Evolutionary conservation across 208 protist species (phyloP), one percentile per base, ranked within the genome.

Genomic region (Leishmania mexicana): DNA sequence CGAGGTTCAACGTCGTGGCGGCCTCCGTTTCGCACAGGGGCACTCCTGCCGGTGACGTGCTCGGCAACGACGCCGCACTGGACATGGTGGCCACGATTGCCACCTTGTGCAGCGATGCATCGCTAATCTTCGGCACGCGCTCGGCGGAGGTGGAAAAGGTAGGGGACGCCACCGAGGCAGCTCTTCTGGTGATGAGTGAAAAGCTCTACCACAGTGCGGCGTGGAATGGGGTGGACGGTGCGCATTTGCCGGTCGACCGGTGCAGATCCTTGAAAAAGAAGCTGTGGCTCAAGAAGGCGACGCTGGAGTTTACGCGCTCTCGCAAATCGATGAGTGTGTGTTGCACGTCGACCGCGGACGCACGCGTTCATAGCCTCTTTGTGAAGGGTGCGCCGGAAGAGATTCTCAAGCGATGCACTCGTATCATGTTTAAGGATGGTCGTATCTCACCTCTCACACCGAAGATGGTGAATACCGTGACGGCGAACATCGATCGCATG

Each of bases 281-380:
- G 2, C 80, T 85, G 57, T 95, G 94, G 90, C 83, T 82, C 24
- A 94, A 91, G 70, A 81, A 92, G 24, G 81, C 88, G 0, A 98
- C 95, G 21, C 89, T 99, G n/a, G 97, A 99, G 85, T 99, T 99
- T 82, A 98, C 94, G 8, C 91, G 98, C 38, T 90, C 96, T 58
- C 92, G 99, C 71, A 99, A 99, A 90, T 98, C 94, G 28, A 99
- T 99, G 98, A 95, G 92, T 76, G 97, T 99, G 57, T 89, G 91
- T 68, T 94, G 87, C 75, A 87, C 91, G 21, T 89, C 87, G 0
- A 65, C 76, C 15, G 42, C 74, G 0, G 73, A 84, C 47, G 7
- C 72, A 51, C 49, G 54, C 4, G 2, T 74, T 45, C 86, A 85
- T 75, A 90, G 76, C 64, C 89, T 99, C 21, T 94, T 98, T 89